Base-by-base conservation (phyloP, 108 stramenopile species). In the Cyclotella kingstonii region DNA sequence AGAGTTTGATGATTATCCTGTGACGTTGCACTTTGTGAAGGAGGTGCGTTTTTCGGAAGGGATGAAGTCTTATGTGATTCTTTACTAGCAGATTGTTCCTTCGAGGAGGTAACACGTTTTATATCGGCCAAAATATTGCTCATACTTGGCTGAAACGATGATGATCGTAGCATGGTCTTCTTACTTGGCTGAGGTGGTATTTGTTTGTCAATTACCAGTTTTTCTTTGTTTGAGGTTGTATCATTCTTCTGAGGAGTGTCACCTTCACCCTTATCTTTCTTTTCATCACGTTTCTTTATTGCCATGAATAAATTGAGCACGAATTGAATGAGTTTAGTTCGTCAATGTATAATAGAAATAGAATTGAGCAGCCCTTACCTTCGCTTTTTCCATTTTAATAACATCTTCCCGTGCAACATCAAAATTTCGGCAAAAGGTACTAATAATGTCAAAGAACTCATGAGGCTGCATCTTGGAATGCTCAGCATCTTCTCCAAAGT, bases 371-470 rank as follows among this genome's bases (percentile, higher is more conserved):
- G n/a, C n/a, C n/a, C 82, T 79, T 46, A 75, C 69, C 60, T 87
- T 84, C 54, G 78, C 84, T 70, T 91, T 84, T 55, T 82, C 84
- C 23, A 78, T 71, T 18, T 63, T 68, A 28, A 74, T 59, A 2
- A 91, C 90, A 40, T 84, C 82, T 19, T 87, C 86, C n/a, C 81
- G 72, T 2, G 88, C 88, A 60, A 76, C 80, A 25, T 87, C 68
- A 54, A 91, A 94, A 42, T 89, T 84, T n/a, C 80, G 73, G 29
- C 73, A 77, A 66, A 96, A 96, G 3, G 57, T 68, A 14, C 35
- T 73, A 31, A 96, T 81, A 23, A 86, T 92, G 34, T 78, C 76
- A 39, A 96, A 96, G 31, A 96, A 54, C 41, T 96, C 86, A 39
- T 93, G 88, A 7, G 86, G 86, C 21, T 87, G 84, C 77, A 81